Percentiles rank a stretch among this genome's conserved stretches.
Conservation (phyloP, 805 yeast genomes). For the Lipomyces japonicus region DNA sequence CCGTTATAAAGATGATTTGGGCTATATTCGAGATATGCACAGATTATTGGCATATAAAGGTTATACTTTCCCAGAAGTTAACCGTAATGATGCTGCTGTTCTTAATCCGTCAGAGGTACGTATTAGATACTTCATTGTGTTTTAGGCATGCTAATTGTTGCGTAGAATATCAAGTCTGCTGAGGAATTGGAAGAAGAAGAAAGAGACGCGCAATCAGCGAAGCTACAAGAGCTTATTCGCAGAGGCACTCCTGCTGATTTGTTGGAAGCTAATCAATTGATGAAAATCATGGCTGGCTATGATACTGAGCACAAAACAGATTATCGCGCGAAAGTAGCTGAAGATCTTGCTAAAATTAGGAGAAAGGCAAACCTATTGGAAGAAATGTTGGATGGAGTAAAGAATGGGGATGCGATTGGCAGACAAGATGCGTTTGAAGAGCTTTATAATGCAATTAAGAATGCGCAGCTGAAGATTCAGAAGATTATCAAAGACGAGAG, state of each 20-base stretch:
- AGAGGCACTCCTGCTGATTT: slow-evolving; percentile 94
- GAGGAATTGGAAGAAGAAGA: slow-evolving; percentile 92
- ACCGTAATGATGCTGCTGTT: slow-evolving; percentile 87
- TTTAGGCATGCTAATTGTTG: slow-evolving; percentile 46
- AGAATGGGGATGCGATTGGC: slow-evolving; percentile 38
- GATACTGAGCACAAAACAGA: slow-evolving; percentile 74
- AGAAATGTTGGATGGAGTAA: slow-evolving; percentile 64
- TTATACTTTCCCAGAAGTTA: slow-evolving; percentile 86
- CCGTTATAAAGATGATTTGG: slow-evolving; percentile 85
- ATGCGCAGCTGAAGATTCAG: slow-evolving; percentile 81
- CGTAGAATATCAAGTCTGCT: slow-evolving; percentile 53
- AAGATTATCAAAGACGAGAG: slow-evolving; percentile 78
- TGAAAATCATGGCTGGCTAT: slow-evolving; percentile 98
- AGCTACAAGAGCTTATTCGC: slow-evolving; percentile 90
- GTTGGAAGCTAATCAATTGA: slow-evolving; percentile 91
- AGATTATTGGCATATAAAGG: slow-evolving; percentile 79
- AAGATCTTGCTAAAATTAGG: slow-evolving; percentile 76
- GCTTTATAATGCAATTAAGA: slow-evolving; percentile 70
- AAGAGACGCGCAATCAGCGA: slow-evolving; percentile 86
- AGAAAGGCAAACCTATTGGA: slow-evolving; percentile 82
- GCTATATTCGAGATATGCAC: slow-evolving; percentile 93
- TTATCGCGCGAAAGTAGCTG: slow-evolving; percentile 72
- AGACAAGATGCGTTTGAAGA: slow-evolving; percentile 73
- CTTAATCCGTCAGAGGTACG: slow-evolving; percentile 67
- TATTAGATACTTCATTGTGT: neutral